Evolutionary conservation across 2,329 filamentous ascomycete genomes (phyloP), one percentile per base, ranked within the genome.

Genomic region (Whalleya microplaca): DNA sequence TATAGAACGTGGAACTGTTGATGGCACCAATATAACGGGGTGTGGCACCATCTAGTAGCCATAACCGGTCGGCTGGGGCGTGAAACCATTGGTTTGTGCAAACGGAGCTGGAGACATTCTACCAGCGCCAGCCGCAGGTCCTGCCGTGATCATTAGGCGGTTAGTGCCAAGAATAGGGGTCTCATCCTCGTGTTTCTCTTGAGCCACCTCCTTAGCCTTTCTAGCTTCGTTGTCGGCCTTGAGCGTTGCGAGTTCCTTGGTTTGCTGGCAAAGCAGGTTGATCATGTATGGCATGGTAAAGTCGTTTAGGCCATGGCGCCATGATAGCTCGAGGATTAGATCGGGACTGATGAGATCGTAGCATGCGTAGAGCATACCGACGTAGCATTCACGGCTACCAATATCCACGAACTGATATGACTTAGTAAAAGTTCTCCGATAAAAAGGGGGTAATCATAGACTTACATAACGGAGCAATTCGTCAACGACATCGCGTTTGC

Each of bases 261-360:
- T 92, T 78, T 98, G 93, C 76, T 96, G 92, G 66, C 88, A 86
- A 62, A 99, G 82, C 80, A 96, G 90, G 80, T 98, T 99, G 84
- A 99, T 98, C 92, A 99, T 96, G 82, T 96, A 99, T 18, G 95
- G 95, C 96, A 99, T 99, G 46, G 93, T 96, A 78, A 96, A 99
- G 79, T 99, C 95, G 69, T 88, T 87, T 41, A 99, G 88, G 58
- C 92, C 92, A 72, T 96, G 84, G 67, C 95, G 94, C 95, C 95
- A 99, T 57, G 95, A 98, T 55, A 99, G 85, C 79, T 99, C 95
- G 75, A 99, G 85, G 56, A 99, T 89, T 50, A 96, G 82, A 71
- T 98, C 92, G 2, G 96, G 89, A 18, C 92, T 91, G 66, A 99
- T 93, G 60, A 99, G 89, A 57, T 98, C 95, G 77, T 99, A 96